These are phyloP conservation scores for Apiospora koreana DNA, from an alignment of 2,329 filamentous ascomycete species.

Conservation along the genomic window DNA sequence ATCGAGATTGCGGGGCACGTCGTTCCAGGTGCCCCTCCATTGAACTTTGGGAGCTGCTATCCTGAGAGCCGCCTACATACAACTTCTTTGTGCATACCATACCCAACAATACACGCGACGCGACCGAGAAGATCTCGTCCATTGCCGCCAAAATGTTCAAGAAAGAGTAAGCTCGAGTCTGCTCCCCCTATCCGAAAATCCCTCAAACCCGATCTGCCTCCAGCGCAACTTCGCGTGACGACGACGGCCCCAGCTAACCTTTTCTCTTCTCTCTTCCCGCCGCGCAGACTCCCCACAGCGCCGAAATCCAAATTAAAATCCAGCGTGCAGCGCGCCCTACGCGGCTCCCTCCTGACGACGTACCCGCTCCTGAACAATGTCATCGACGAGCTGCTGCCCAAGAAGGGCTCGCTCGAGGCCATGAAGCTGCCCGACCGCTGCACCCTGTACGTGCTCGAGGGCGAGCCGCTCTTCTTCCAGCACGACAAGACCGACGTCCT, in stretches of 20 bases:
- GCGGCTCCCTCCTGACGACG: constrained; percentile 76
- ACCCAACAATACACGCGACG: constrained; percentile 7
- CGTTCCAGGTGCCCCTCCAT: constrained; percentile 1
- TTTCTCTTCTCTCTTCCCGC: not conserved
- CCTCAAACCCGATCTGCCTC: not conserved
- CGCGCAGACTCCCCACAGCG: constrained; percentile 68
- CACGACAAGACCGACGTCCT: constrained; percentile 66
- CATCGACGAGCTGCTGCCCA: constrained; percentile 93
- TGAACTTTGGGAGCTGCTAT: constrained; percentile 1
- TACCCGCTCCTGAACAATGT: constrained; percentile 84
- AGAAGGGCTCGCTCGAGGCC: constrained; percentile 86
- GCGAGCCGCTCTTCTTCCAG: constrained; percentile 87
- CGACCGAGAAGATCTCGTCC: constrained; percentile 6
- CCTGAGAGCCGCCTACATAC: not conserved
- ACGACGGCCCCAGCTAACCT: constrained; percentile 7
- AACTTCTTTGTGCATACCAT: not conserved
- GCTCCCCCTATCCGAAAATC: not conserved
- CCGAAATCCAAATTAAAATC: constrained; percentile 98
- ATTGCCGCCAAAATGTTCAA: constrained; percentile 73
- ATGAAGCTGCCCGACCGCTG: constrained; percentile 92
- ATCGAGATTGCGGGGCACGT: not conserved
- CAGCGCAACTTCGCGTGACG: constrained; percentile 8
- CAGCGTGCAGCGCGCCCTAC: constrained; percentile 84
- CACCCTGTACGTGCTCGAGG: constrained; percentile 81
- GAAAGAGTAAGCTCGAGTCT: constrained; percentile 68